Conservation (phyloP, 805 yeast genomes). For the Wickerhamiella musiphila region DNA sequence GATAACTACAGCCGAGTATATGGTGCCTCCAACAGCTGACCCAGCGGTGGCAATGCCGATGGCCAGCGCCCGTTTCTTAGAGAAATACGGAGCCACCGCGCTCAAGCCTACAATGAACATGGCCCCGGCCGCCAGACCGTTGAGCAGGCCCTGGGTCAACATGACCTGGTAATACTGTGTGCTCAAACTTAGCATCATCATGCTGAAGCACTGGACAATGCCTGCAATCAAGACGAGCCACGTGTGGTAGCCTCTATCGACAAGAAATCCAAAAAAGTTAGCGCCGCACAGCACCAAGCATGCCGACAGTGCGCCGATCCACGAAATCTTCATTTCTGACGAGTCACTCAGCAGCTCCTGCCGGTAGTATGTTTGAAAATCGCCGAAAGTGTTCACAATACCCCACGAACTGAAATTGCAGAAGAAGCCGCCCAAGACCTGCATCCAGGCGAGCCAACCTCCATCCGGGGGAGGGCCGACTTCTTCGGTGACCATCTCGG, state of each 20-base stretch:
- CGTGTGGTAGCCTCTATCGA: slow-evolving; percentile 18
- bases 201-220: slow-evolving; percentile 13
- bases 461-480: slow-evolving; percentile 13
- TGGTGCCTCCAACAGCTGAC: slow-evolving; percentile 33
- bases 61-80: slow-evolving; percentile 28
- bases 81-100: slow-evolving; percentile 30
- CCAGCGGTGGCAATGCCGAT: slow-evolving; percentile 32
- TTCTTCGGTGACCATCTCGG: too few relatives aligned
- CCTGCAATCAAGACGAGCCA: slow-evolving; percentile 14
- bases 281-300: slow-evolving; percentile 9
- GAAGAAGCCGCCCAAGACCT: slow-evolving; percentile 13
- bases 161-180: slow-evolving; percentile 32
- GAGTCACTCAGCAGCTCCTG: slow-evolving; percentile 1
- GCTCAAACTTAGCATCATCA: slow-evolving; percentile 23
- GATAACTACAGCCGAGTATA: slow-evolving; percentile 32
- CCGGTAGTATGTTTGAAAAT: slow-evolving; percentile 14
- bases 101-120: slow-evolving; percentile 30
- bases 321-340: slow-evolving; percentile 11
- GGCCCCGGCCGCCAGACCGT: slow-evolving; percentile 29
- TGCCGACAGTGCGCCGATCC: slow-evolving; percentile 13
- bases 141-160: slow-evolving; percentile 33
- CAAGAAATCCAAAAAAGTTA: slow-evolving; percentile 17
- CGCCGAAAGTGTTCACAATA: slow-evolving; percentile 15
- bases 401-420: slow-evolving; percentile 15
- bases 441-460: slow-evolving; percentile 15